Evolutionary conservation across 148 eudicot species (phyloP), one percentile per base, ranked within the genome.

Genomic region (Dysphania ambrosioides): DNA sequence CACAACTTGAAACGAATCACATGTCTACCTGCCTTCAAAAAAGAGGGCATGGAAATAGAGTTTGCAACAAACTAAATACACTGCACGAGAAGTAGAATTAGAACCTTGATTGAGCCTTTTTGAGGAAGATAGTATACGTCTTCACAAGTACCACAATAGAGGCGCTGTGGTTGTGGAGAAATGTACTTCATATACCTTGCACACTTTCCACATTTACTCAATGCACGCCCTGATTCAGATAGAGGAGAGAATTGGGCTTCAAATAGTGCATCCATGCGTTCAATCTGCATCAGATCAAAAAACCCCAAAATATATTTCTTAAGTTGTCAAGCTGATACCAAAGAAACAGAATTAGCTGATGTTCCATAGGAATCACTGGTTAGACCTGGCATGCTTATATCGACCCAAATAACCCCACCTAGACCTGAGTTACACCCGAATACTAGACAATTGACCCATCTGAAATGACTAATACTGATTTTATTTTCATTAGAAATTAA

Each of bases 221-320:
- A 85, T 51, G 86, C 57, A 68, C 94, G 93, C 68, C 98, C 98
- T 29, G 98, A 80, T 55, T 89, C 97, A 36, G 98, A 91, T 44
- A 93, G 93, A 47, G 97, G 95, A 76, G 98, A 93, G 79, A 93
- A 93, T 78, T 93, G 97, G 32, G 98, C 98, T 86, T 93, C 98
- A 82, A 93, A 93, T 74, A 93, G 76, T 30, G 93, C 89, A 83
- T 93, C 98, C 98, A 93, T 93, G 77, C 89, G 85, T 74, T 91
- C 98, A 80, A 93, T 89, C 98, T 93, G 87, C 84, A 89, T 26
- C 81, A 72, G 79, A 66, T 47, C 21, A 32, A 9, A 40, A 23
- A 68, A 65, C 31, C n/a, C 44, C 3, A 68, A 68, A 67, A 67
- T 35, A 69, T 38, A 10, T 29, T 62, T 49, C 16, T 19, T 3